Percentiles rank a stretch among this genome's conserved stretches.
phyloP scores from a whole-genome alignment of 2,329 filamentous ascomycete genomes.

The Alternaria novae-zelandiae region DNA sequence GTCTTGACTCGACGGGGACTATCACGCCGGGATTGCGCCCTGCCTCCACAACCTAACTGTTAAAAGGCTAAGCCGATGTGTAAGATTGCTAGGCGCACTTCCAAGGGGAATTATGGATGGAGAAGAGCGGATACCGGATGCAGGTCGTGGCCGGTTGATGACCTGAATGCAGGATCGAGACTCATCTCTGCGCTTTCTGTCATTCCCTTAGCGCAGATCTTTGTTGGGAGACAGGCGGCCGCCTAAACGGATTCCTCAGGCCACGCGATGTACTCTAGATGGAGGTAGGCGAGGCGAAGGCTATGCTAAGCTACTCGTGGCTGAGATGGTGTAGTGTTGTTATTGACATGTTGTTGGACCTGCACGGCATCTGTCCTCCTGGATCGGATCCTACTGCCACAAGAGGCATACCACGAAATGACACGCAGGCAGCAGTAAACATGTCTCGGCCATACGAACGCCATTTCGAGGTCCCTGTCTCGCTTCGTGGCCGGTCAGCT shows the following conservation, averaged over 20 bases:
- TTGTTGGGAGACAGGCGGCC: slow-evolving; percentile 16
- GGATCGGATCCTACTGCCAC: slow-evolving; percentile 8
- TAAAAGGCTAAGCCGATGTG: slow-evolving; percentile 8
- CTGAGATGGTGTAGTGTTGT: slow-evolving; percentile 14
- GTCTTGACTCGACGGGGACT: slow-evolving; percentile 18
- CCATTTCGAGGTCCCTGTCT: slow-evolving; percentile 9
- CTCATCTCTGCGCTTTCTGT: slow-evolving; percentile 12
- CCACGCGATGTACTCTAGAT: slow-evolving; percentile 12
- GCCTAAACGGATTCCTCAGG: slow-evolving; percentile 12
- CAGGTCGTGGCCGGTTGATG: slow-evolving; percentile 27
- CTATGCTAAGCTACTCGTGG: slow-evolving; percentile 15
- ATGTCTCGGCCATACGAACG: slow-evolving; percentile 26
- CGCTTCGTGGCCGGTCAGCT: slow-evolving; percentile 24
- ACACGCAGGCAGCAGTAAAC: slow-evolving; percentile 18
- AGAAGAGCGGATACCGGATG: slow-evolving; percentile 21
- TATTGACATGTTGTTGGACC: slow-evolving; percentile 10
- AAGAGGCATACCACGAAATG: slow-evolving; percentile 19
- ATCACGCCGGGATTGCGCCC: slow-evolving; percentile 17
- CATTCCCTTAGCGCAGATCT: slow-evolving; percentile 10
- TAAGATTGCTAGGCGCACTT: slow-evolving; percentile 12
- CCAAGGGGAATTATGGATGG: slow-evolving; percentile 13
- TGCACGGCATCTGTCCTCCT: slow-evolving; percentile 11
- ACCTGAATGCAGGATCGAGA: slow-evolving; percentile 35
- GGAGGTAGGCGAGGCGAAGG: slow-evolving; percentile 12
- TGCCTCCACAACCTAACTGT: slow-evolving; percentile 7